Evolutionary conservation across 139 green algal species (phyloP), one percentile per base, ranked within the genome.

Genomic region (Raphidocelis subcapitata): DNA sequence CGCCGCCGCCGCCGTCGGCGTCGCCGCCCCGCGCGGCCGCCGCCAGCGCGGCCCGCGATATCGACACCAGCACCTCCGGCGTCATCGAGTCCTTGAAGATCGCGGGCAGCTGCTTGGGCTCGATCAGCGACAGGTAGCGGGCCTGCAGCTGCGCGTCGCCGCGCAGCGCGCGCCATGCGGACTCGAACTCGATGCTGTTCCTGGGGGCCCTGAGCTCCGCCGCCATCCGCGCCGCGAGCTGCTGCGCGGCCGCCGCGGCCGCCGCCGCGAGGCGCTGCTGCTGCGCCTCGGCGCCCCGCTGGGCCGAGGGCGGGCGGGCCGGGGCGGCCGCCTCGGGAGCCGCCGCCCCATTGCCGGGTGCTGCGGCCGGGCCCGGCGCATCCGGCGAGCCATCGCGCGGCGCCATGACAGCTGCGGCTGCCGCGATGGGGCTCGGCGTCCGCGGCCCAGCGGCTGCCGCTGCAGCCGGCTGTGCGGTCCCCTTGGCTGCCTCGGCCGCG

Each of bases 131-230:
- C 5, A 94, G 68, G 76, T 88, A 92, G 16, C 63, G 63, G 0
- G 78, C 75, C 70, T 77, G 70, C 61, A 44, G 67, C 31, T 46
- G 35, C 12, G 23, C 14, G 41, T 92, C 74, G 18, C 80, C 83
- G 14, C 61, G 81, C 20, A 91, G 62, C 18, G 64, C 70, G 41
- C 83, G 82, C 90, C 90, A 95, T 0, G 74, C 65, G 15, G 77
- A 69, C 59, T 95, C 90, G 75, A 95, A 94, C 29, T 95, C 88
- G 12, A 62, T 74, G 63, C 81, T 84, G 20, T 64, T 83, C 20
- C 56, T 79, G 32, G 82, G 80, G 0, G 74, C 66, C 37, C 47
- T 67, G 41, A 74, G 23, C 5, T 21, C 35, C 4, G 29, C 29
- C 26, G 41, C 66, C 18, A 67, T 26, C 5, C 71, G 62, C 32